Evolutionary conservation across 176 grass and related monocot genomes (phyloP).

Genomic region (barley (Hordeum vulgare)): DNA sequence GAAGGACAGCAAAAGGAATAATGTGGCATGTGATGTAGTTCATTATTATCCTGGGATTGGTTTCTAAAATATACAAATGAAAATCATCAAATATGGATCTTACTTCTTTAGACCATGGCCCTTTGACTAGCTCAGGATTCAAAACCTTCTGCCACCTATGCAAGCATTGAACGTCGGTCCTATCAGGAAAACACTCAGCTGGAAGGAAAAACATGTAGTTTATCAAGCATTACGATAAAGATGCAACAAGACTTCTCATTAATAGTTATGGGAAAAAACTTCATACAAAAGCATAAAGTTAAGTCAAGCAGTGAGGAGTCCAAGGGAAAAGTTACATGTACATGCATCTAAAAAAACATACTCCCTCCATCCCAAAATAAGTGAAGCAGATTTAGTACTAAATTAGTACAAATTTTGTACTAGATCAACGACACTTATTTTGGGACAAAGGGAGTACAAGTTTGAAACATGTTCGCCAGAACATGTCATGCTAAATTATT

Average conservation of each 20-base stretch:
- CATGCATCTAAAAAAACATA: background rate
- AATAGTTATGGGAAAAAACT: background rate
- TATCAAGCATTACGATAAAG: slow-evolving; percentile 15
- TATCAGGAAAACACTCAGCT: slow-evolving; percentile 84
- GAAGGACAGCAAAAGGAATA: background rate
- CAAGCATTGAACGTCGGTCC: slow-evolving; percentile 92
- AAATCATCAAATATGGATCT: slow-evolving; percentile 1
- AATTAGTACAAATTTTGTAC: no score
- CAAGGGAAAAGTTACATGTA: background rate
- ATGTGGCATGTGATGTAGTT: slow-evolving; percentile 9
- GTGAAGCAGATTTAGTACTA: no score
- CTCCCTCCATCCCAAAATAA: no score
- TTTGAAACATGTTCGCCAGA: background rate
- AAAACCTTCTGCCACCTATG: slow-evolving; percentile 96
- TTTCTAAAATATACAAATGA: background rate
- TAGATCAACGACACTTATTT: no score
- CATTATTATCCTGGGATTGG: background rate
- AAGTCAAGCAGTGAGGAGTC: slow-evolving; percentile 2
- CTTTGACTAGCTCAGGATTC: slow-evolving; percentile 87
- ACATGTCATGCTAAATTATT: no score
- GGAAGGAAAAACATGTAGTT: slow-evolving; percentile 23
- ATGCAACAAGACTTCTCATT: background rate
- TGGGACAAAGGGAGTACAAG: no score
- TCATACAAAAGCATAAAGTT: background rate
- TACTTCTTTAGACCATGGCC: slow-evolving; percentile 95